Evolutionary conservation across 1,139 yeast genomes (phyloP), one percentile per base, ranked within the genome.

Genomic region (Geotrichum aggregatum): DNA sequence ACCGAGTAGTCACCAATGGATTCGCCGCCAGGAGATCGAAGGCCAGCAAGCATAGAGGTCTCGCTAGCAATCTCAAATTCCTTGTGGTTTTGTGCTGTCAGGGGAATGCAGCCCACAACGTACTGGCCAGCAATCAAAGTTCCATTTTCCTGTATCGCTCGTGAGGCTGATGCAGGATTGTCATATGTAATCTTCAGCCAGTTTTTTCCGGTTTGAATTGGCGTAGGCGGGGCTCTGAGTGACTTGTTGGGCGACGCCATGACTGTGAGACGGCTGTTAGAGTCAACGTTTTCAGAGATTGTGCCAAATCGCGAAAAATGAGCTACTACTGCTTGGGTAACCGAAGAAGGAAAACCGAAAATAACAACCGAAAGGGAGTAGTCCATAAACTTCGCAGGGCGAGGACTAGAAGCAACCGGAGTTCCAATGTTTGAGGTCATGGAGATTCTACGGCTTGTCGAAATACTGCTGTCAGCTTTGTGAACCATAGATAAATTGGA

Each of bases 101-200:
- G 92, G 82, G 68, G 63, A 16, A 86, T 81, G 54, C 92, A 92
- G 1, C 96, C 96, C 53, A 87, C 73, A 50, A 84, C 74, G 16
- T 79, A 77, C 30, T 62, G 61, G 0, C 89, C 92, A 51, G 83
- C 84, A 60, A 84, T 77, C 1, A 84, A 79, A 18, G 77, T 71
- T 0, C 95, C 95, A 63, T 87, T 87, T 61, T 89, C 96, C 58
- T 83, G 83, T 42, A 89, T 71, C 0, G 98, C 97, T 52, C 94
- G 82, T 26, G 82, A 70, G 1, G 97, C 96, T 11, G 91, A 78
- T 3, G 83, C 74, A 3, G 87, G 80, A 56, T 83, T 83, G 55
- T 82, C 87, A 67, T 81, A 92, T 0, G 97, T 89, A 50, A 92
- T 68, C 64, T 88, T 87, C 22, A 89, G 82, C 97, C 98, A 92